A percentile compares a stretch with the other conserved stretches of the same genome.
phyloP scores from a whole-genome alignment of 176 grass and related monocot species.

The Puya raimondii region DNA sequence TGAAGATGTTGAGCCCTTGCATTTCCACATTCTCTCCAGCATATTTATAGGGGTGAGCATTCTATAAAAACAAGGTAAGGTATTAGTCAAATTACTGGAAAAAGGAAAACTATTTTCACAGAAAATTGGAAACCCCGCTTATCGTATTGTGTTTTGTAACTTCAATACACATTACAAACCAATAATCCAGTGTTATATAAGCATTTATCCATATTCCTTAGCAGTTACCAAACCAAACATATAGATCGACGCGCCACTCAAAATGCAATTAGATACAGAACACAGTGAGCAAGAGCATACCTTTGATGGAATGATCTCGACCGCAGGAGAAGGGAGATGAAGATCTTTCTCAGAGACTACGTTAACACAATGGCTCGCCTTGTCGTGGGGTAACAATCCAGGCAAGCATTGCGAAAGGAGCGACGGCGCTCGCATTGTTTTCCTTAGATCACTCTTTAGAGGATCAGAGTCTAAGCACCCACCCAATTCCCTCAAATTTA shows the following conservation, averaged over 20 bases:
- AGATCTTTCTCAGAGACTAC: conserved; percentile 41
- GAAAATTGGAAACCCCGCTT: background rate
- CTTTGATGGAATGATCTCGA: conserved; percentile 60
- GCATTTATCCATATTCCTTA: too few species aligned
- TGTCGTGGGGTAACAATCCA: conserved; percentile 44
- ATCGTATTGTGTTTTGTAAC: too few species aligned
- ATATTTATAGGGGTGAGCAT: conserved; percentile 80
- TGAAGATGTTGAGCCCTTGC: conserved; percentile 63
- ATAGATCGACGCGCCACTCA: too few species aligned
- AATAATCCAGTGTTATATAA: too few species aligned
- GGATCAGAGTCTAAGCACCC: conserved; percentile 2
- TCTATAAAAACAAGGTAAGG: conserved; percentile 30
- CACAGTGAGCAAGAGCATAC: background rate
- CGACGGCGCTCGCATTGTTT: conserved; percentile 37
- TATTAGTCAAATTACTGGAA: background rate
- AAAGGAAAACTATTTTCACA: conserved; percentile 5
- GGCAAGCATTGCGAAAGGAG: conserved; percentile 50
- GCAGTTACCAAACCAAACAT: too few species aligned
- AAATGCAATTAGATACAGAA: background rate
- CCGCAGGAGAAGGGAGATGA: conserved; percentile 40
- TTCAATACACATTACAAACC: too few species aligned
- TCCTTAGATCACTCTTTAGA: background rate
- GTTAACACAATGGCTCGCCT: conserved; percentile 30
- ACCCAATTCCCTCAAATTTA: background rate
- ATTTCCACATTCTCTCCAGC: conserved; percentile 81